A percentile compares a stretch with the other conserved stretches of the same genome.
phyloP scores from a whole-genome alignment of 495 filamentous ascomycete genomes.

The Stereocaulon alpinum region DNA sequence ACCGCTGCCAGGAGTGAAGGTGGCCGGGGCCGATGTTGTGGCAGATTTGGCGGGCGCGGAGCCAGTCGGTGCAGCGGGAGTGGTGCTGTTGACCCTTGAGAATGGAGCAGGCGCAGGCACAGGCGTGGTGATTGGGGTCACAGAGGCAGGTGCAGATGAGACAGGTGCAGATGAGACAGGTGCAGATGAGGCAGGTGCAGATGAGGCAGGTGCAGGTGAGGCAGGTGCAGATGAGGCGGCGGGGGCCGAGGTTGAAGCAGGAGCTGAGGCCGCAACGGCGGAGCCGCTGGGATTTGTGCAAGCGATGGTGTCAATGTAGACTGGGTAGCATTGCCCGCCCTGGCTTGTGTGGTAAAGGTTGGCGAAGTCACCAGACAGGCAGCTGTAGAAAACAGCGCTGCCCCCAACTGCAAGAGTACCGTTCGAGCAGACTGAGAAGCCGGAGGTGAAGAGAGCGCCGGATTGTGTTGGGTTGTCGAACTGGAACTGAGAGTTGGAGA shows the following conservation, averaged over 20 bases:
- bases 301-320: constrained; percentile 35
- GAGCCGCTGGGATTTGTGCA: not conserved
- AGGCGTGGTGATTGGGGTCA: not conserved
- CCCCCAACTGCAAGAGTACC: constrained; percentile 51
- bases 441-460: constrained; percentile 55
- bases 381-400: constrained; percentile 53
- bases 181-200: not conserved
- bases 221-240: not conserved
- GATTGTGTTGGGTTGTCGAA: constrained; percentile 62
- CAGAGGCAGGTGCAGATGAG: not conserved
- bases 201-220: not conserved
- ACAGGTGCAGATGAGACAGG: no score
- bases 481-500: constrained; percentile 64
- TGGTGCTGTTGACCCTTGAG: not conserved
- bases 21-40: not conserved
- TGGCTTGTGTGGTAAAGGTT: constrained; percentile 50
- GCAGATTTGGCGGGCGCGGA: not conserved
- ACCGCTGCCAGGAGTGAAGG: constrained; percentile 2
- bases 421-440: constrained; percentile 55
- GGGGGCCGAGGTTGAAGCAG: not conserved
- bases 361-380: constrained; percentile 52
- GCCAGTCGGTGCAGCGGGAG: not conserved
- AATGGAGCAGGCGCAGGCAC: not conserved
- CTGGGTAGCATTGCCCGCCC: constrained; percentile 43
- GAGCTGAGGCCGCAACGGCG: not conserved